A percentile compares a stretch with the other conserved stretches of the same genome.
Conservation (phyloP, 73 alveolate genomes). For the Durusdinium trenchii region DNA sequence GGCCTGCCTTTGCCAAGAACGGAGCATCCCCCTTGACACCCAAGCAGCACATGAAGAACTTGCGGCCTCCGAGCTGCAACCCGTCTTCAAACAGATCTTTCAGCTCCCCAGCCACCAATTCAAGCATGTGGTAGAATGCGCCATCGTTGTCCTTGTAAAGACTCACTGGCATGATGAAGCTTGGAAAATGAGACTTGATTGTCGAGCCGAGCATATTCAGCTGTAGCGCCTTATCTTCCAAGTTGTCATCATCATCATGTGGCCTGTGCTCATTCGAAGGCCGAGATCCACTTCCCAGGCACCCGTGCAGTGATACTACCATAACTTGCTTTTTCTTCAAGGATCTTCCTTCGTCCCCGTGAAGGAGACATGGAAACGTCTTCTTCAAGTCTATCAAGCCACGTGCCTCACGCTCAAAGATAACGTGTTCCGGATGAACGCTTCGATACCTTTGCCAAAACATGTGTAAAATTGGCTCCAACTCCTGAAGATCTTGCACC, state of each 20-base stretch:
- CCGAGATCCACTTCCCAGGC: neutral
- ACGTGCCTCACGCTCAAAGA: neutral
- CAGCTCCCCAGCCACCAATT: neutral
- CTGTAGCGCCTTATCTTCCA: neutral
- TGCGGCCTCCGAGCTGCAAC: neutral
- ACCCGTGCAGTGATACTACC: neutral
- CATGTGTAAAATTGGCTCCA: neutral
- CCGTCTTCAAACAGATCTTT: neutral
- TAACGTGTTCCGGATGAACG: neutral
- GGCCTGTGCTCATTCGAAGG: neutral
- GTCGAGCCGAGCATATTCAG: neutral
- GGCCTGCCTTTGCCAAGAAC: neutral
- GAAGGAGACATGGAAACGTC: neutral
- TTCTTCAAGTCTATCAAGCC: neutral
- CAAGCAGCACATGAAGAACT: neutral
- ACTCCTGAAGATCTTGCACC: neutral
- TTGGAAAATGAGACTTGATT: neutral
- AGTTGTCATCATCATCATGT: too few relatives aligned
- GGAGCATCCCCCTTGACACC: conserved; percentile 41
- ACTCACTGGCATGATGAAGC: neutral
- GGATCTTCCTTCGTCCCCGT: conserved; percentile 2
- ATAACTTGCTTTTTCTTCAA: neutral
- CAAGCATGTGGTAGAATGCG: neutral
- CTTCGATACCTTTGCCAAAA: neutral
- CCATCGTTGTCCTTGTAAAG: neutral